These are phyloP conservation scores for Vitellaria paradoxa DNA, from an alignment of 179 eudicot species.

Conservation along the genomic window DNA sequence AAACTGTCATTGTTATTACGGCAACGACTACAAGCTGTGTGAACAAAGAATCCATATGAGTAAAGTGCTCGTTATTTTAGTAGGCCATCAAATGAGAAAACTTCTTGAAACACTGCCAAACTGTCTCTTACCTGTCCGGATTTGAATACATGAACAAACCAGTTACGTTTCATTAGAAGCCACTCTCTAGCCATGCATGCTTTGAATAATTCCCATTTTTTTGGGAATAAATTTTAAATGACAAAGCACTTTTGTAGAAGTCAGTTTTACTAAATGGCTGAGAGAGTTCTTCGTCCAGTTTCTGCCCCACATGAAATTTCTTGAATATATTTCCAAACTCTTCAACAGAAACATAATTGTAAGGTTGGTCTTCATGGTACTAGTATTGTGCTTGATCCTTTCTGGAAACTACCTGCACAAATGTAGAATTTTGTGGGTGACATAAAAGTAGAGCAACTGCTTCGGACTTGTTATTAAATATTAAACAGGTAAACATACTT, in stretches of 20 bases:
- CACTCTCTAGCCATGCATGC: slow-evolving; percentile 19
- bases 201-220: slow-evolving; percentile 15
- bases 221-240: slow-evolving; percentile 9
- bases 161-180: slow-evolving; percentile 11
- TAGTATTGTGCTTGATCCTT: slow-evolving; percentile 9
- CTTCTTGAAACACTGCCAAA: neutral
- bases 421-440: slow-evolving; percentile 1
- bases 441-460: neutral
- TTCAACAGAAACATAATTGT: slow-evolving; percentile 7
- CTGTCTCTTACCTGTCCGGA: slow-evolving; percentile 8
- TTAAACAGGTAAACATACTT: neutral
- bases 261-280: slow-evolving; percentile 6
- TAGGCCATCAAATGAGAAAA: neutral
- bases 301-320: slow-evolving; percentile 9
- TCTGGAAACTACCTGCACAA: slow-evolving; percentile 6
- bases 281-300: slow-evolving; percentile 14
- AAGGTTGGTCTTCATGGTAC: slow-evolving; percentile 1
- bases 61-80: neutral
- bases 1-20: slow-evolving; percentile 19
- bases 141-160: slow-evolving; percentile 14
- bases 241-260: slow-evolving; percentile 1
- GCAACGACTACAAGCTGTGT: slow-evolving; percentile 18
- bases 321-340: slow-evolving; percentile 9
- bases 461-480: neutral
- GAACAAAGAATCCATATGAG: slow-evolving; percentile 5